phyloP scores from a whole-genome alignment of 1,284 basidiomycete species.

The Cryptococcus maquisensis region DNA sequence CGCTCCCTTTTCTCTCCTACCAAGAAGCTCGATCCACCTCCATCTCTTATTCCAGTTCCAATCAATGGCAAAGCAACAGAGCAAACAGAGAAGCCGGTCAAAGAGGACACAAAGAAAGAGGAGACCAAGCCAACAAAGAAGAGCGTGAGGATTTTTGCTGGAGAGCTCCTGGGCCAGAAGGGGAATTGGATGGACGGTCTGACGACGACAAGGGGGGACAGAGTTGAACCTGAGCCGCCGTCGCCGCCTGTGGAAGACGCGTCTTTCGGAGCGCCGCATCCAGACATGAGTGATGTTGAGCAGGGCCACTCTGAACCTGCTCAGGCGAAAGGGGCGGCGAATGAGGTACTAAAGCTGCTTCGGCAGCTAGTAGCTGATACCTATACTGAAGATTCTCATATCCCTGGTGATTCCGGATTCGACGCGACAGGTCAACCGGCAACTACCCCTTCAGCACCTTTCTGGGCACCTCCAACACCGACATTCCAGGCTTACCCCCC shows the following conservation, averaged over 20 bases:
- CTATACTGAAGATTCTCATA: background rate
- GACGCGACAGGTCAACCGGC: too few relatives aligned
- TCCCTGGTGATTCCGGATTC: too few relatives aligned
- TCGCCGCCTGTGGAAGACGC: too few relatives aligned
- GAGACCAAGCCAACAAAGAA: slow-evolving; percentile 4
- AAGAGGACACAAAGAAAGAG: slow-evolving; percentile 5
- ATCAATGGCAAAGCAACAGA: background rate
- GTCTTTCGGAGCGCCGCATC: too few relatives aligned
- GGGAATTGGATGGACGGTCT: slow-evolving; percentile 1
- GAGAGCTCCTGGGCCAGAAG: slow-evolving; percentile 5
- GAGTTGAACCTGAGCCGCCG: background rate
- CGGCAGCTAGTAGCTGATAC: slow-evolving; percentile 7
- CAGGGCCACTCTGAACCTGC: background rate
- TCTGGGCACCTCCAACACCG: too few relatives aligned
- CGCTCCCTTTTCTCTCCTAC: slow-evolving; percentile 7
- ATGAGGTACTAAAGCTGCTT: slow-evolving; percentile 7
- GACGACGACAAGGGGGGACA: slow-evolving; percentile 10
- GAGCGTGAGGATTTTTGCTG: slow-evolving; percentile 13
- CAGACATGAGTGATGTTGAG: too few relatives aligned
- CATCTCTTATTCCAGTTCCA: background rate
- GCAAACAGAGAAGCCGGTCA: background rate
- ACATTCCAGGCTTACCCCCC: too few relatives aligned
- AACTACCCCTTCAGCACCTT: too few relatives aligned
- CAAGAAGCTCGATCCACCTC: background rate
- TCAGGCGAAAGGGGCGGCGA: background rate